Base-by-base conservation (phyloP, 495 filamentous ascomycete species). In the Neurospora sp. region DNA sequence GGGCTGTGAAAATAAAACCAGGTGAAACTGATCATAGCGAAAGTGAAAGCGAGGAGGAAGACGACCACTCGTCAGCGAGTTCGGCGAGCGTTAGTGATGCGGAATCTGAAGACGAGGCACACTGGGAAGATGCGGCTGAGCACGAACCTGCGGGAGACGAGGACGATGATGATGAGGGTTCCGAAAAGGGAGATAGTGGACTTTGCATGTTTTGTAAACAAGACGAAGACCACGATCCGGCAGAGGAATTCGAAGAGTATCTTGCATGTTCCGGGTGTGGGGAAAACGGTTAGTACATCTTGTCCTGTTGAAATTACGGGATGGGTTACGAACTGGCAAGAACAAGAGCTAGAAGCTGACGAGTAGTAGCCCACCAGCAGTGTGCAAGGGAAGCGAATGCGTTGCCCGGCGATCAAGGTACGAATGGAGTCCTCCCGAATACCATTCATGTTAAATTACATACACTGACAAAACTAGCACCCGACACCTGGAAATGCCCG, bases 201-300 rank as follows among this genome's bases (percentile, higher is more conserved):
- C 91, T 91, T 82, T 88, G 93, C 89, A 74, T 83, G 31, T 94
- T 93, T 80, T 97, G 94, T 81, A 88, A 86, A 46, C 86, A 93
- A 75, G 91, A 94, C 77, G 94, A 97, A 82, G 93, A 95, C 71
- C 84, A 96, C 75, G 94, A 97, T 75, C 93, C 94, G 8, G 90
- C 88, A 75, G 91, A 92, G 73, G 95, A 97, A 74, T 98, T 92
- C 80, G 96, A 98, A 82, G 86, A 92, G 73, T 94, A 91, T 79
- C 85, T 98, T 54, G 84, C 91, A 72, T 98, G 95, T 80, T 84
- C 82, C 73, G 88, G 91, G 74, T 98, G 96, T 82, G 92, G 90
- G 71, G 93, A 97, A 81, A 93, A 97, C 84, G 92, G 95, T 98
- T 83, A 81, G 93, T 91, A 8, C 38, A 72, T 9, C 39, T 73